Conservation (phyloP, 495 filamentous ascomycete species). For the Talaromyces liani region DNA sequence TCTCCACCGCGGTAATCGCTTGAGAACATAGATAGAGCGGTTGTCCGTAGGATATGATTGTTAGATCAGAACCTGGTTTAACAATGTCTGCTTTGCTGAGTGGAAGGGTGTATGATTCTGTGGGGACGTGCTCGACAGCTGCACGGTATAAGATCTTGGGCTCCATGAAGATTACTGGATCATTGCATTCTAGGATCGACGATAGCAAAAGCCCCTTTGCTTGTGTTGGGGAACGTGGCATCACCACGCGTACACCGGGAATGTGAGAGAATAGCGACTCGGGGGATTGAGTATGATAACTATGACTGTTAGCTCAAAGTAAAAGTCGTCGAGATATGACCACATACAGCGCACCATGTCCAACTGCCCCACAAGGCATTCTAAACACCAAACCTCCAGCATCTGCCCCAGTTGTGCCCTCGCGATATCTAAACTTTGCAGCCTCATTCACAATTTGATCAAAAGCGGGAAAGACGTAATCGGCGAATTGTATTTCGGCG, state of each 20-base stretch:
- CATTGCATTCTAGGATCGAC: constrained; percentile 71
- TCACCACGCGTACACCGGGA: constrained; percentile 81
- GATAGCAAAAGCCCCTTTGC: constrained; percentile 83
- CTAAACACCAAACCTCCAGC: constrained; percentile 77
- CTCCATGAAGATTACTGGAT: constrained; percentile 95
- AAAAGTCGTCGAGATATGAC: background rate
- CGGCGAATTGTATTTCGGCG: constrained; percentile 96
- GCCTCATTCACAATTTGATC: constrained; percentile 98
- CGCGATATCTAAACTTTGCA: constrained; percentile 84
- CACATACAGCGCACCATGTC: constrained; percentile 82
- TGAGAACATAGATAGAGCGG: constrained; percentile 81
- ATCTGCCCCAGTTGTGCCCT: constrained; percentile 61
- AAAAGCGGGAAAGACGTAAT: constrained; percentile 95
- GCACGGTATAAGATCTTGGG: constrained; percentile 94
- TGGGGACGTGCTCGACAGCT: constrained; percentile 90
- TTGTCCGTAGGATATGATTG: constrained; percentile 85
- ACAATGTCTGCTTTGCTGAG: constrained; percentile 84
- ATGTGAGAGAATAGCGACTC: constrained; percentile 90
- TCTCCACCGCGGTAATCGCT: constrained; percentile 75
- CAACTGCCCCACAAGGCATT: constrained; percentile 92
- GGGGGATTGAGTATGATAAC: constrained; percentile 89
- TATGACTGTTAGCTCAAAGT: constrained; percentile 17
- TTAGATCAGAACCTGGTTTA: constrained; percentile 76
- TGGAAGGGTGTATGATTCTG: constrained; percentile 71
- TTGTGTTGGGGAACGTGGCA: constrained; percentile 84